These are phyloP conservation scores for Ceratopteris richardii DNA, from an alignment of 75 land plant species.

Conservation along the genomic window DNA sequence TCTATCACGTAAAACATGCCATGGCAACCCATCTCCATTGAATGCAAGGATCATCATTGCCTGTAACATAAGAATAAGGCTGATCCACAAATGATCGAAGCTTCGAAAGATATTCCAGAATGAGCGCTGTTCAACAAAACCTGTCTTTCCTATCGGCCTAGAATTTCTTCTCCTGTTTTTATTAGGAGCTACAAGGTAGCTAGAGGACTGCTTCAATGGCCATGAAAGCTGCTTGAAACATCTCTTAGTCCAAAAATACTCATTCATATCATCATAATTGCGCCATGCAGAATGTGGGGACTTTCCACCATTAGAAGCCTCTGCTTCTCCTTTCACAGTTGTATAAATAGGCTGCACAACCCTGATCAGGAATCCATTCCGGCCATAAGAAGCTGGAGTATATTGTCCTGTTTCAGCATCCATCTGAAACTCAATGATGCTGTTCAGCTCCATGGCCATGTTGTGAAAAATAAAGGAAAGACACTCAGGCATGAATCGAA, in stretches of 20 bases:
- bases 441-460: slow-evolving; percentile 53
- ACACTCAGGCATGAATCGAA: slow-evolving; percentile 90
- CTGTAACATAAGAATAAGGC: slow-evolving; percentile 66
- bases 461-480: slow-evolving; percentile 69
- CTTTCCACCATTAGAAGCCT: slow-evolving; percentile 52
- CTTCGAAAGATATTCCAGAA: slow-evolving; percentile 79
- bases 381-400: slow-evolving; percentile 26
- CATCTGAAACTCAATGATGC: slow-evolving; percentile 26
- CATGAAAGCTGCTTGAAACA: slow-evolving; percentile 13
- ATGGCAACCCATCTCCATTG: slow-evolving; percentile 16
- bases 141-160: slow-evolving; percentile 47
- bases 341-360: slow-evolving; percentile 57
- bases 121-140: slow-evolving; percentile 87
- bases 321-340: slow-evolving; percentile 52
- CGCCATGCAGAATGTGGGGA: slow-evolving; percentile 91
- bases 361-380: slow-evolving; percentile 44
- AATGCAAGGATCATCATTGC: slow-evolving; percentile 47
- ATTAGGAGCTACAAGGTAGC: too few species aligned
- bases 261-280: slow-evolving; percentile 94
- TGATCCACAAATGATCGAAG: slow-evolving; percentile 79
- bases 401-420: slow-evolving; percentile 36
- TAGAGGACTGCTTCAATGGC: slow-evolving; percentile 8
- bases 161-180: not conserved
- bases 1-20: slow-evolving; percentile 24
- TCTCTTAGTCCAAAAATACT: slow-evolving; percentile 60